Evolutionary conservation across 371 early-diverging fungal genomes (phyloP).

Genomic region (Parasitella parasitica): DNA sequence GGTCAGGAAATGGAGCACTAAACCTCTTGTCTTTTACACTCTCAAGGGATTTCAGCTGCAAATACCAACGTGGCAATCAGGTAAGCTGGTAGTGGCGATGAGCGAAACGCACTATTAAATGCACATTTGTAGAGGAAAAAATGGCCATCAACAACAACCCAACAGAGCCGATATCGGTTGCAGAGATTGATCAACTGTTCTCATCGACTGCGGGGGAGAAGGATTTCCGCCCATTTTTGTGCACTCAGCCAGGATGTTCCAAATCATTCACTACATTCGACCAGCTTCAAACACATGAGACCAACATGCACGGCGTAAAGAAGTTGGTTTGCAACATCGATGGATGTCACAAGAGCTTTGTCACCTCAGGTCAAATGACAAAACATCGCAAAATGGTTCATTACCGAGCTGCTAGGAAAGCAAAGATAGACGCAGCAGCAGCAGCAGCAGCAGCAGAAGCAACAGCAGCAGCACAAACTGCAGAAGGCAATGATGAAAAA

Average conservation of each 20-base stretch:
- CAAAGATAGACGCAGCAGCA: constrained; percentile 40
- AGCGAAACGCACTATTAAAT: not conserved
- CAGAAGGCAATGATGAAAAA: not conserved
- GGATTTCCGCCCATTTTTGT: constrained; percentile 48
- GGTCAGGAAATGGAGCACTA: constrained; percentile 31
- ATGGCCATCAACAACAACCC: constrained; percentile 39
- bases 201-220: constrained; percentile 45
- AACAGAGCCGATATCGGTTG: constrained; percentile 43
- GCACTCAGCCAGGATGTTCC: constrained; percentile 49
- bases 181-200: constrained; percentile 47
- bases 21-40: constrained; percentile 35
- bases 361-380: constrained; percentile 48
- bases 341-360: constrained; percentile 51
- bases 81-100: too few relatives aligned
- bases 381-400: constrained; percentile 60
- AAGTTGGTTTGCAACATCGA: constrained; percentile 50
- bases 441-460: constrained; percentile 33
- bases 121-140: constrained; percentile 23
- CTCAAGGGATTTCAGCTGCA: constrained; percentile 31
- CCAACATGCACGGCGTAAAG: constrained; percentile 53
- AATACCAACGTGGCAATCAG: constrained; percentile 33
- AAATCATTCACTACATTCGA: constrained; percentile 49
- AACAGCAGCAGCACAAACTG: constrained; percentile 3
- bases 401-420: constrained; percentile 47
- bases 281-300: constrained; percentile 49